phyloP scores from a whole-genome alignment of 1,139 yeast genomes.

The Nakaseomyces nivariensis region DNA sequence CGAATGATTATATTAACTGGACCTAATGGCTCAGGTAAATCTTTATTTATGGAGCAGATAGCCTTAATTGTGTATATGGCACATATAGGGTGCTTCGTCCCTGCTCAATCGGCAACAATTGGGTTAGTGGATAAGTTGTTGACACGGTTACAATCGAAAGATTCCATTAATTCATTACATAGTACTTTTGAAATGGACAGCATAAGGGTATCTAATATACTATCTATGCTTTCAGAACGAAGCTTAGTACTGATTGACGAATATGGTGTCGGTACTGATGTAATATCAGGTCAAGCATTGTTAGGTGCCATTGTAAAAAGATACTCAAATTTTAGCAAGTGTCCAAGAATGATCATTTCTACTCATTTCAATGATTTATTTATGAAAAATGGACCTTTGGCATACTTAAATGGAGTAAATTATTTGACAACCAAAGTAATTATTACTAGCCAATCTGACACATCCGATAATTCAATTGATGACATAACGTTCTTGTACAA shows the following conservation, averaged over 20 bases:
- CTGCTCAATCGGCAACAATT: slow-evolving; percentile 36
- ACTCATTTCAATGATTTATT: slow-evolving; percentile 40
- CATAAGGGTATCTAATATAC: slow-evolving; percentile 36
- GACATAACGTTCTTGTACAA: slow-evolving; percentile 31
- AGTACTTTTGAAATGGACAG: slow-evolving; percentile 41
- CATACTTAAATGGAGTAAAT: neutral
- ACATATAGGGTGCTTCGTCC: slow-evolving; percentile 42
- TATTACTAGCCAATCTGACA: neutral
- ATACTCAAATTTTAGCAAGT: slow-evolving; percentile 11
- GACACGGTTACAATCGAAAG: slow-evolving; percentile 36
- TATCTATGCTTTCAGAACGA: slow-evolving; percentile 30
- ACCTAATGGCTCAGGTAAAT: slow-evolving; percentile 45
- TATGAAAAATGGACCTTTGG: slow-evolving; percentile 7
- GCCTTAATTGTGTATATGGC: slow-evolving; percentile 38
- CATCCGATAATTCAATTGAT: neutral
- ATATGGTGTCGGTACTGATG: slow-evolving; percentile 44
- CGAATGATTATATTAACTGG: slow-evolving; percentile 35
- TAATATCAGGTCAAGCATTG: slow-evolving; percentile 37
- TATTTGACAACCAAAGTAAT: slow-evolving; percentile 27
- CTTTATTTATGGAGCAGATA: slow-evolving; percentile 37
- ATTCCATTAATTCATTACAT: slow-evolving; percentile 34
- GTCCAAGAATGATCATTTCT: slow-evolving; percentile 33
- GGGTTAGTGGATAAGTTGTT: slow-evolving; percentile 38
- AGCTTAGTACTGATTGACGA: slow-evolving; percentile 41
- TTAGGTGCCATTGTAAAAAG: slow-evolving; percentile 33